Evolutionary conservation across 306 rosid species (phyloP).

Genomic region (Castanea sativa): DNA sequence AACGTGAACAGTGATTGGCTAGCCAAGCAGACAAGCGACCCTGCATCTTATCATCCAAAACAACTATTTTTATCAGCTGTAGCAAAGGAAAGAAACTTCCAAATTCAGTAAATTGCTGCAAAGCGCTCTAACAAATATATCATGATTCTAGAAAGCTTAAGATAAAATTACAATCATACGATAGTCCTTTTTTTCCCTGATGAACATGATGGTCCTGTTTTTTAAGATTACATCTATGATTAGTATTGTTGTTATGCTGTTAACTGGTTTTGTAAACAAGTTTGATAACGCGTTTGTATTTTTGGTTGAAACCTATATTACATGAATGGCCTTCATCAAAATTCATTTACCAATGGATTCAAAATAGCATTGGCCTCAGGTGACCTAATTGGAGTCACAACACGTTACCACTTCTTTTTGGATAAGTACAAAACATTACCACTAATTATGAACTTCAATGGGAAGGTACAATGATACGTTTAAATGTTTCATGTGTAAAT

Average conservation of each 20-base stretch:
- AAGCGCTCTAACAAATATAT: background rate
- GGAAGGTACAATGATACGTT: background rate
- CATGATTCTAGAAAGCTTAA: background rate
- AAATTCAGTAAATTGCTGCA: slow-evolving; percentile 3
- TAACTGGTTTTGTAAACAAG: background rate
- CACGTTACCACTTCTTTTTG: background rate
- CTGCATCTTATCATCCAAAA: too few relatives aligned
- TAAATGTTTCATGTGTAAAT: background rate
- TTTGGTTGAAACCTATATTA: background rate
- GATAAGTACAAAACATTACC: too few relatives aligned
- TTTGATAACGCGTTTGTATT: too few relatives aligned
- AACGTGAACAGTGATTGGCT: too few relatives aligned
- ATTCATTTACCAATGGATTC: background rate
- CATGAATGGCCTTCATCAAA: background rate
- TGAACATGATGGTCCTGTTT: too few relatives aligned
- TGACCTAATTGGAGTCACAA: background rate
- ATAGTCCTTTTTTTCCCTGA: background rate
- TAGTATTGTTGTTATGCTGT: background rate
- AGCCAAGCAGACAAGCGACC: too few relatives aligned
- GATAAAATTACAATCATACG: background rate
- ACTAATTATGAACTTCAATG: background rate
- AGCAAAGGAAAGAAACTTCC: background rate
- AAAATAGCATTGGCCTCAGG: background rate
- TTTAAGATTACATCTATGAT: background rate
- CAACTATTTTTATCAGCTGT: too few relatives aligned